Percentiles rank a stretch among this genome's conserved stretches.
phyloP scores from a whole-genome alignment of 2,329 filamentous ascomycete genomes.

The Penicillium sp. region DNA sequence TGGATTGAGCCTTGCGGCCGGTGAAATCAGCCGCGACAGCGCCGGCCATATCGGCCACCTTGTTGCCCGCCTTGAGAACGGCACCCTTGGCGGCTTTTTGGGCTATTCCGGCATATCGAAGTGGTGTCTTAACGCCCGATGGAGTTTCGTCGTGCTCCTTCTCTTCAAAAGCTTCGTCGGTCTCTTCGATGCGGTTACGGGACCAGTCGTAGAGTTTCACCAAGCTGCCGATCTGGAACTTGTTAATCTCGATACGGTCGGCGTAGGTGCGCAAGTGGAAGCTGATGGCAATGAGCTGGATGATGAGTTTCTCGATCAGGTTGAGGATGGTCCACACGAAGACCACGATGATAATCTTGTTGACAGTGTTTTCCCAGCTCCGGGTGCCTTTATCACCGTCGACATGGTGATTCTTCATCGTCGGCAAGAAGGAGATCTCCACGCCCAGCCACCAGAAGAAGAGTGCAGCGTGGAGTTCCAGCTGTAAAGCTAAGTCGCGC shows the following conservation, averaged over 20 bases:
- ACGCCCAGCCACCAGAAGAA: conserved; percentile 93
- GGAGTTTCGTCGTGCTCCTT: conserved; percentile 48
- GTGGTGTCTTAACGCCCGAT: conserved; percentile 72
- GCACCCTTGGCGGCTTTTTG: conserved; percentile 74
- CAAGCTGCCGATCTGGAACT: conserved; percentile 76
- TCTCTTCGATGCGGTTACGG: conserved; percentile 64
- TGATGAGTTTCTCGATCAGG: conserved; percentile 87
- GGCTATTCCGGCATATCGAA: conserved; percentile 67
- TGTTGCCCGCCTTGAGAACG: conserved; percentile 77
- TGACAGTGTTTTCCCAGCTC: conserved; percentile 73
- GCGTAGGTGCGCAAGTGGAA: conserved; percentile 92
- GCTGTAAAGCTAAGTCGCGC: conserved; percentile 81
- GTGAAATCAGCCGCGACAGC: conserved; percentile 91
- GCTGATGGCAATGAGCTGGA: conserved; percentile 90
- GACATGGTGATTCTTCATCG: conserved; percentile 68
- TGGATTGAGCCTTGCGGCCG: conserved; percentile 67
- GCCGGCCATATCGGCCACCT: conserved; percentile 81
- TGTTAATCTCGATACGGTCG: conserved; percentile 88
- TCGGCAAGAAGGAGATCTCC: conserved; percentile 81
- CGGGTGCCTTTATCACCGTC: conserved; percentile 56
- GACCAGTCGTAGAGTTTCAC: conserved; percentile 67
- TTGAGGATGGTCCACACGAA: conserved; percentile 81
- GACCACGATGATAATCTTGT: conserved; percentile 84
- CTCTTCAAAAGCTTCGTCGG: conserved; percentile 77
- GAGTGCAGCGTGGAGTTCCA: conserved; percentile 81